Evolutionary conservation across 805 yeast species (phyloP), one percentile per base, ranked within the genome.

Genomic region (Schwanniomyces occidentalis): DNA sequence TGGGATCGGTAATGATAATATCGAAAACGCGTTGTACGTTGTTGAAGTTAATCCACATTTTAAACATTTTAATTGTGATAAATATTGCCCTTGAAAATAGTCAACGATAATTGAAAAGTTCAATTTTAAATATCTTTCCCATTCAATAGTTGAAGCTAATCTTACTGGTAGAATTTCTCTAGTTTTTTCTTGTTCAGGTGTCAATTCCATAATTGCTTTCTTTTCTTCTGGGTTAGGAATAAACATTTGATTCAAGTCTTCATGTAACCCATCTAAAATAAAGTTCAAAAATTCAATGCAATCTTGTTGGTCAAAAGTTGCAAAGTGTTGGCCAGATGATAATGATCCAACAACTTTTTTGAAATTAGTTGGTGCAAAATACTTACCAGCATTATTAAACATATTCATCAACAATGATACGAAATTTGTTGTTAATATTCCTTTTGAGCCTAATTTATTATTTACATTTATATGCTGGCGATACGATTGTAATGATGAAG

Each of bases 71-170:
- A 90, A 65, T 35, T 77, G 81, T n/a, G 95, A 85, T 31, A 84
- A 72, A 49, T 82, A 85, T 58, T 90, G 97, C 1, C 97, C 98
- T 54, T 87, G 95, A 55, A 87, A 87, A 33, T 78, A 73, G 46
- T 85, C 90, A 2, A 85, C 93, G 16, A 90, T 73, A 1, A 82
- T 71, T 24, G 96, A 87, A 44, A 82, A 80, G 53, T 90, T 88
- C 14, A 85, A 74, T 38, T 79, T 80, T 36, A 87, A 63, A 54
- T 88, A 88, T 38, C 95, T 66, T 51, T 86, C 95, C 98, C 98
- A 90, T 54, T 90, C 96, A 32, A 88, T 77, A 0, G 93, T 76
- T 0, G 95, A 81, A 0, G 95, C 96, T 16, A 85, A 67, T 38
- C 96, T 70, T 2, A 88, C 71, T 0, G 95, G 84, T 50, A 87